These are phyloP conservation scores for Tulasnella sp. DNA, from an alignment of 768 basidiomycete species.

Conservation along the genomic window DNA sequence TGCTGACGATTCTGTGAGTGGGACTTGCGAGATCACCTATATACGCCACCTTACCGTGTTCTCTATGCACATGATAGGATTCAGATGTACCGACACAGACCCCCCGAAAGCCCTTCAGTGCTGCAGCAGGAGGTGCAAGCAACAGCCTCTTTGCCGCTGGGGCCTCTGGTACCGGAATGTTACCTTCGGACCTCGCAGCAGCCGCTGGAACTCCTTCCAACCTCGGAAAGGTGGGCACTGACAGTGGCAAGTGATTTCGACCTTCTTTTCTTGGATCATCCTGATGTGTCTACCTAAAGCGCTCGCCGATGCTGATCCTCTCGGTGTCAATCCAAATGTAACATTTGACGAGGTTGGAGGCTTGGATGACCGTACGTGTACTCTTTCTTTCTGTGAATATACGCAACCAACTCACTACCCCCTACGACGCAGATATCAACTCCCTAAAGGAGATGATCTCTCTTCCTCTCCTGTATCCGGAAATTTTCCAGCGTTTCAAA, in stretches of 20 bases:
- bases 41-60: not conserved
- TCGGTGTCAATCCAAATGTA: constrained; percentile 84
- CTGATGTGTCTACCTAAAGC: constrained; percentile 32
- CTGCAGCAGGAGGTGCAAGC: constrained; percentile 34
- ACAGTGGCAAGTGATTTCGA: constrained; percentile 32
- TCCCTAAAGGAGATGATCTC: constrained; percentile 98
- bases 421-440: constrained; percentile 58
- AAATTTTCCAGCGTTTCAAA: constrained; percentile 87
- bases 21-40: too few species aligned
- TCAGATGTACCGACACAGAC: constrained; percentile 57
- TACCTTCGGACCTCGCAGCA: constrained; percentile 51
- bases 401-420: constrained; percentile 2
- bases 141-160: constrained; percentile 33
- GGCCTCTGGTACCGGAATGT: constrained; percentile 8
- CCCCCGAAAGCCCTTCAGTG: constrained; percentile 46
- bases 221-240: constrained; percentile 70
- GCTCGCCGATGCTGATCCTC: constrained; percentile 87
- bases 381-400: not conserved
- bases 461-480: constrained; percentile 87
- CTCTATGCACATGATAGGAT: constrained; percentile 32
- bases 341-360: constrained; percentile 97
- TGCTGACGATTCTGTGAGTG: constrained; percentile 50
- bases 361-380: constrained; percentile 70
- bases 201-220: constrained; percentile 68
- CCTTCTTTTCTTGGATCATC: constrained; percentile 19